phyloP scores from a whole-genome alignment of 2,329 filamentous ascomycete species.

The Diplodia seriata region DNA sequence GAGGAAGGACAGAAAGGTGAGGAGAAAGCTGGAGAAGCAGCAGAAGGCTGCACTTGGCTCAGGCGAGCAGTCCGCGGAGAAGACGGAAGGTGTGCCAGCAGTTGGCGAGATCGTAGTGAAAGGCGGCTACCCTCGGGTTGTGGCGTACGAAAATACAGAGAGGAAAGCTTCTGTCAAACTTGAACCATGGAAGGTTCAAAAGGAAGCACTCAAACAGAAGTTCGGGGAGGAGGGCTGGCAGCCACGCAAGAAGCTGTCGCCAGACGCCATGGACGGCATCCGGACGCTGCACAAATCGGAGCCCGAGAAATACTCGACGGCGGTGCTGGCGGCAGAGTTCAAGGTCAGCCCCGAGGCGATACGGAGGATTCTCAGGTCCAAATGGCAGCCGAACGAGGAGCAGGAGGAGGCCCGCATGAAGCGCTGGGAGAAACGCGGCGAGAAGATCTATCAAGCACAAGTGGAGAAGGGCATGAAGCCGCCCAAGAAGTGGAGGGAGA shows the following conservation, averaged over 20 bases:
- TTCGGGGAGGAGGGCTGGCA: slow-evolving; percentile 79
- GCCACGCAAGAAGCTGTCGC: slow-evolving; percentile 85
- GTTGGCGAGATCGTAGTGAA: neutral
- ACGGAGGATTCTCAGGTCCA: slow-evolving; percentile 81
- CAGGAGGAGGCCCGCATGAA: slow-evolving; percentile 52
- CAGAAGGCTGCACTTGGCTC: neutral
- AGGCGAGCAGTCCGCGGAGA: neutral
- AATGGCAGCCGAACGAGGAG: slow-evolving; percentile 68
- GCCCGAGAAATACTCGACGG: slow-evolving; percentile 77
- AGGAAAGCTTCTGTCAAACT: slow-evolving; percentile 20
- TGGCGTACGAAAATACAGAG: neutral
- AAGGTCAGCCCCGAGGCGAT: slow-evolving; percentile 87
- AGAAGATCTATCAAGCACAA: slow-evolving; percentile 57
- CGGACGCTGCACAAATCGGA: slow-evolving; percentile 79
- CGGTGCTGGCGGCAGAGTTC: slow-evolving; percentile 77
- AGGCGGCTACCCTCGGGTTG: neutral
- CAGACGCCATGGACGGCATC: slow-evolving; percentile 90
- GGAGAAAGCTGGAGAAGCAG: neutral
- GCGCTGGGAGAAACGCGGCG: slow-evolving; percentile 57
- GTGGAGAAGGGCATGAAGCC: slow-evolving; percentile 62
- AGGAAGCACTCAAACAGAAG: slow-evolving; percentile 75
- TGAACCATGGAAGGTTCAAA: slow-evolving; percentile 77
- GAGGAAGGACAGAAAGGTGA: neutral
- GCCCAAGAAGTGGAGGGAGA: slow-evolving; percentile 59
- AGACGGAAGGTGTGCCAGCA: neutral